Evolutionary conservation across 441 rosid species (phyloP).

Genomic region (Populus hybrid): DNA sequence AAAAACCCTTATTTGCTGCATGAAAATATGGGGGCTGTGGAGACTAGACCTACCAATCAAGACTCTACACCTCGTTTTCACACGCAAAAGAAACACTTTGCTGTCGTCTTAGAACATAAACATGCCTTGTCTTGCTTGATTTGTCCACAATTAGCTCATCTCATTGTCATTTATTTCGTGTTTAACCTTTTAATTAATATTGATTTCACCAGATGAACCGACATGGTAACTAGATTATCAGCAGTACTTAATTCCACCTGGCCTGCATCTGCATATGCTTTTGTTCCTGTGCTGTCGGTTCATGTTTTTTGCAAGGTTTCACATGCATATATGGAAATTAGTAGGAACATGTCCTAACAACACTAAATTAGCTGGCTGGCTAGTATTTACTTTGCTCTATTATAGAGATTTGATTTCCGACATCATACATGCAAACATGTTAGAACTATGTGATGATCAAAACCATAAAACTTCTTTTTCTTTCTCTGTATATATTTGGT

Average conservation of each 20-base stretch:
- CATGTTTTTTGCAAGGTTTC: not conserved
- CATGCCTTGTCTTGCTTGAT: not conserved
- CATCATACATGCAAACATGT: not conserved
- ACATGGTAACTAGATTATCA: not conserved
- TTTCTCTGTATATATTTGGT: too few species aligned
- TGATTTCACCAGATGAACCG: not conserved
- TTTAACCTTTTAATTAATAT: too few species aligned
- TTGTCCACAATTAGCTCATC: not conserved
- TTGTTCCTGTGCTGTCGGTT: not conserved
- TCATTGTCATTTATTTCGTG: not conserved
- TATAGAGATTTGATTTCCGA: not conserved
- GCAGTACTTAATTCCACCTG: not conserved
- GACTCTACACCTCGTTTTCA: conserved; percentile 19
- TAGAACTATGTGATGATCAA: too few species aligned
- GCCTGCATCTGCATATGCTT: not conserved
- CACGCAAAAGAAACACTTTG: not conserved
- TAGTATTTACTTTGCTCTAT: too few species aligned
- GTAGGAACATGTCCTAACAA: too few species aligned
- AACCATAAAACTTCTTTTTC: too few species aligned
- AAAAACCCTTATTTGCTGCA: conserved; percentile 56
- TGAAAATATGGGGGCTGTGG: conserved; percentile 45
- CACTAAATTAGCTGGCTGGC: too few species aligned
- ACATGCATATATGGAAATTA: not conserved
- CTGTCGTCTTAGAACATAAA: conserved; percentile 18
- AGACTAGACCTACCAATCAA: conserved; percentile 24